Evolutionary conservation across 140 eudicot genomes (phyloP).

Genomic region (Flaveria floridana): DNA sequence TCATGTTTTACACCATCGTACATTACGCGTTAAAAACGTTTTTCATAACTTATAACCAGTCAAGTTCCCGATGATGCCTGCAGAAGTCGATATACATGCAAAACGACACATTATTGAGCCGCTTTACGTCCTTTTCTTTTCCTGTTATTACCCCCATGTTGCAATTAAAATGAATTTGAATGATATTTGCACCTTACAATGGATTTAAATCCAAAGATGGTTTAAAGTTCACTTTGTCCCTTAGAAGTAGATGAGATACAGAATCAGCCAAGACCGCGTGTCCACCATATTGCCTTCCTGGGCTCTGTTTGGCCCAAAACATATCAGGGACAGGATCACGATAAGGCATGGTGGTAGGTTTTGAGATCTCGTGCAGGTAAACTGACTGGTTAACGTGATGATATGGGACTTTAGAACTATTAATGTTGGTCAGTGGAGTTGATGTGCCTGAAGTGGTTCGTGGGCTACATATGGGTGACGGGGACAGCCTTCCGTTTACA

Average conservation of each 20-base stretch:
- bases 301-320: slow-evolving; percentile 53
- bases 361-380: slow-evolving; percentile 63
- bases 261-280: slow-evolving; percentile 64
- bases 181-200: slow-evolving; percentile 25
- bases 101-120: slow-evolving; percentile 21
- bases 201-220: slow-evolving; percentile 52
- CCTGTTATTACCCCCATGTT: slow-evolving; percentile 32
- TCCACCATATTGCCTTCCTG: slow-evolving; percentile 55
- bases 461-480: slow-evolving; percentile 89
- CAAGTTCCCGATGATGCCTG: slow-evolving; percentile 24
- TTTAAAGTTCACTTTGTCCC: slow-evolving; percentile 51
- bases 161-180: slow-evolving; percentile 24
- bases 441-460: slow-evolving; percentile 82
- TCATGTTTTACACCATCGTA: slow-evolving; percentile 37
- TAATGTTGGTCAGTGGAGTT: slow-evolving; percentile 61
- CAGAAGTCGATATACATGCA: slow-evolving; percentile 40
- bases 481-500: slow-evolving; percentile 69
- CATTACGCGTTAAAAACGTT: slow-evolving; percentile 12
- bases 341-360: slow-evolving; percentile 41
- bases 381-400: slow-evolving; percentile 57
- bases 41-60: slow-evolving; percentile 17
- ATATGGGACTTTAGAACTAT: slow-evolving; percentile 52
- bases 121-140: slow-evolving; percentile 19
- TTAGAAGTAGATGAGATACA: slow-evolving; percentile 56
- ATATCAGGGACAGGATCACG: slow-evolving; percentile 65